Conservation (phyloP, 2,329 filamentous ascomycete genomes). For the Dactylonectria macrodidyma region DNA sequence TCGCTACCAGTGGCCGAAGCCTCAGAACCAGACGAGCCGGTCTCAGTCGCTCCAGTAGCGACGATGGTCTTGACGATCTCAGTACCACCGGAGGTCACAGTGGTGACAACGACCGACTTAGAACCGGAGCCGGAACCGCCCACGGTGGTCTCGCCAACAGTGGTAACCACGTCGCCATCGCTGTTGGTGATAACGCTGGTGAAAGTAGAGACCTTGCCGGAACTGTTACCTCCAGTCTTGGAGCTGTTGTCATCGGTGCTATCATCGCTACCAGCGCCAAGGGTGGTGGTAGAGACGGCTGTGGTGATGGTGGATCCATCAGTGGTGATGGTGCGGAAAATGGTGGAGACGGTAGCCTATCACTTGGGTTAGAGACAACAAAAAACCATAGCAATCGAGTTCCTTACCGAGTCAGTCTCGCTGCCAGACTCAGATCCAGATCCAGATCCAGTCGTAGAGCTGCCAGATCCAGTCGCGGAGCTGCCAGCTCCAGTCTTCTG, state of each 20-base stretch:
- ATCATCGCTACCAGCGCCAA: conserved; percentile 33
- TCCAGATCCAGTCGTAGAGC: too few species aligned
- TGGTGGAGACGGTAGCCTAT: conserved; percentile 52
- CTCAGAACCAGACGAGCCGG: conserved; percentile 10
- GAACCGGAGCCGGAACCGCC: background rate
- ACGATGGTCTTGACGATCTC: conserved; percentile 40
- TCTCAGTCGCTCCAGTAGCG: conserved; percentile 19
- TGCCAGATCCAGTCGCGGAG: too few species aligned
- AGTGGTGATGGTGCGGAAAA: conserved; percentile 55
- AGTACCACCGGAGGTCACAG: conserved; percentile 40
- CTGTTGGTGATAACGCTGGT: conserved; percentile 46
- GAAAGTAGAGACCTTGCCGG: conserved; percentile 41
- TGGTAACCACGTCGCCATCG: conserved; percentile 36
- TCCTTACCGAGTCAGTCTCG: conserved; percentile 17
- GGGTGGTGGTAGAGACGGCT: conserved; percentile 56
- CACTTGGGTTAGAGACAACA: conserved; percentile 2
- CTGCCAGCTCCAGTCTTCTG: conserved; percentile 41
- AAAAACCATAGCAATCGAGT: too few species aligned
- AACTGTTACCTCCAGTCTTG: conserved; percentile 44
- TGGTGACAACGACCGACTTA: conserved; percentile 33
- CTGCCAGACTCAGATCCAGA: conserved; percentile 36
- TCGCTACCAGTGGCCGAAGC: conserved; percentile 27
- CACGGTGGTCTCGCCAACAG: conserved; percentile 27
- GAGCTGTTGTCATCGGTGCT: conserved; percentile 14
- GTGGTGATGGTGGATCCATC: conserved; percentile 52